Evolutionary conservation across 352 stramenopile species (phyloP), one percentile per base, ranked within the genome.

Genomic region (Pilasporangium apinafurcum): DNA sequence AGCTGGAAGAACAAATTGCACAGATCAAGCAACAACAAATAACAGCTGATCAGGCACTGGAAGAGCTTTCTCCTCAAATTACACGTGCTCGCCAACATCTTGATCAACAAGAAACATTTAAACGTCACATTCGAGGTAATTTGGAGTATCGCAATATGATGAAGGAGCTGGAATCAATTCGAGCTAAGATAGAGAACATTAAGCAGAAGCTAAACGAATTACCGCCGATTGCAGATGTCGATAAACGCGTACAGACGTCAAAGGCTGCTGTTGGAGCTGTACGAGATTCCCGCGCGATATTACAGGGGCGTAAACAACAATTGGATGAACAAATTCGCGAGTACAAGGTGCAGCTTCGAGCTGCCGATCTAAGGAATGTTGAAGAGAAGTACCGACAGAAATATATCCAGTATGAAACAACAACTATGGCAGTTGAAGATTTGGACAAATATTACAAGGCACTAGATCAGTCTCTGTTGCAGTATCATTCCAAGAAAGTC

Each of bases 401-500:
- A 52, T 66, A 98, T 37, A 99, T 99, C 54, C 75, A 98, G 51
- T 81, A 92, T 42, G 84, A 98, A 44, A 99, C 96, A 10, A 98
- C 96, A 6, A 77, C 83, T 44, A 94, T 98, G 77, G 90, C 96
- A 0, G 93, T 98, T 4, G 69, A 71, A 5, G 97, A 99, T 48
- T 56, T 99, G 14, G 96, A 99, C 48, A 97, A 95, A 29, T 99
- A 99, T 70, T 97, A 96, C 57, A 92, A 87, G 50, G 86, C 83
- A 0, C 77, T 97, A 3, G 96, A 99, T 53, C 86, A 97, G 48
- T 96, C 95, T 3, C 70, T 99, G 18, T 69, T 98, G 32, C 69
- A 95, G 38, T 99, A 98, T 63, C 97, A 99, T 64, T 89, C 81
- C 16, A 96, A 97, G 48, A 99, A 99, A 62, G 98, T 99, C 38